Evolutionary conservation across 2,329 filamentous ascomycete species (phyloP).

Genomic region (Talaromyces atroroseus): DNA sequence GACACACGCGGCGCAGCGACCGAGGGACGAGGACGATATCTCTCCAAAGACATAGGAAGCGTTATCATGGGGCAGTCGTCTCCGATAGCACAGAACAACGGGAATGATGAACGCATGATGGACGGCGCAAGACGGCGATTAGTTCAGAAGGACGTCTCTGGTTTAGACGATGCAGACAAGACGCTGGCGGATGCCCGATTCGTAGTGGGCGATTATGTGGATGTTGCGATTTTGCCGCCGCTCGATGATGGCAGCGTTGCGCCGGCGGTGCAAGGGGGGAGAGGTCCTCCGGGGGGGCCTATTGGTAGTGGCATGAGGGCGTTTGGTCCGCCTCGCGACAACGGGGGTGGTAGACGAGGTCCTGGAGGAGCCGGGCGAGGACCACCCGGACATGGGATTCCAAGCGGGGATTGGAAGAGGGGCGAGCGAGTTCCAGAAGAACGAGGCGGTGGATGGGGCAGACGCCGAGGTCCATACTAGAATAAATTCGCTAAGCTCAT

Average conservation of each 20-base stretch:
- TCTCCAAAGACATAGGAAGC: constrained; percentile 75
- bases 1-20: constrained; percentile 53
- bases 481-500: background rate
- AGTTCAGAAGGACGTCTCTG: constrained; percentile 39
- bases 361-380: constrained; percentile 27
- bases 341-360: constrained; percentile 37
- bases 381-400: constrained; percentile 35
- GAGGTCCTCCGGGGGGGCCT: constrained; percentile 40
- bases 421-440: constrained; percentile 42
- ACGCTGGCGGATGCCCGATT: constrained; percentile 73
- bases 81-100: constrained; percentile 30
- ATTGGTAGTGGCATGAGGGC: constrained; percentile 38
- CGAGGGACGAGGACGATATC: constrained; percentile 56
- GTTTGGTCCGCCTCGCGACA: constrained; percentile 35
- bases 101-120: constrained; percentile 27
- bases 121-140: constrained; percentile 30
- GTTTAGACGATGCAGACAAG: constrained; percentile 58
- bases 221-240: constrained; percentile 74
- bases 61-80: constrained; percentile 60
- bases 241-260: constrained; percentile 68
- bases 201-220: constrained; percentile 83
- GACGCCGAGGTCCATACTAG: constrained; percentile 38
- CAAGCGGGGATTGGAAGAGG: constrained; percentile 46
- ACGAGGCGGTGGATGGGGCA: constrained; percentile 33
- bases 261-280: constrained; percentile 47